Evolutionary conservation across 139 green algal genomes (phyloP).

Genomic region (Haematococcus lacustris): DNA sequence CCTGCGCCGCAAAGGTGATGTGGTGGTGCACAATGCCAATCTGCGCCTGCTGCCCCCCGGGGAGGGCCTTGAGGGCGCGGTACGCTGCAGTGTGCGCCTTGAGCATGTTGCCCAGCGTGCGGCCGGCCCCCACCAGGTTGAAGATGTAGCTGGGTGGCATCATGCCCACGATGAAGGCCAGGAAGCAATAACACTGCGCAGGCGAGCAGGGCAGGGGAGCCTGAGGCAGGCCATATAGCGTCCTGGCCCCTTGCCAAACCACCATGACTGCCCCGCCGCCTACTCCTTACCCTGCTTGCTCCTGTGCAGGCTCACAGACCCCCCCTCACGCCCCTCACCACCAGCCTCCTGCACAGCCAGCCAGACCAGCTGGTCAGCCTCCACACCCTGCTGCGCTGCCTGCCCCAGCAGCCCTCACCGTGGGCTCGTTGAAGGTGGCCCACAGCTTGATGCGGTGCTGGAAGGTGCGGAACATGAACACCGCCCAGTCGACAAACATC

Average conservation of each 20-base stretch:
- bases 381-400: too few species aligned
- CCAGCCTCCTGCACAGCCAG: too few species aligned
- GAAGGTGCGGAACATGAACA: constrained; percentile 56
- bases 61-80: constrained; percentile 16
- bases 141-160: constrained; percentile 58
- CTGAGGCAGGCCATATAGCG: neutral
- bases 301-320: too few species aligned
- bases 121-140: constrained; percentile 15
- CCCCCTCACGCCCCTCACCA: too few species aligned
- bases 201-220: neutral
- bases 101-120: constrained; percentile 24
- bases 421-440: constrained; percentile 86
- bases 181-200: constrained; percentile 45
- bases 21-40: constrained; percentile 58
- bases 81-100: constrained; percentile 43
- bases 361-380: too few species aligned
- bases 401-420: too few species aligned
- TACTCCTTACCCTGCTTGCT: too few species aligned
- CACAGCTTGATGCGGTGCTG: constrained; percentile 51
- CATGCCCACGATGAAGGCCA: constrained; percentile 60
- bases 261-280: too few species aligned
- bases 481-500: constrained; percentile 62
- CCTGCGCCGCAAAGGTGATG: constrained; percentile 44
- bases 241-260: too few species aligned
- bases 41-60: constrained; percentile 18